These are phyloP conservation scores for Leishmania aethiopica DNA, from an alignment of 208 protist species.

Conservation along the genomic window DNA sequence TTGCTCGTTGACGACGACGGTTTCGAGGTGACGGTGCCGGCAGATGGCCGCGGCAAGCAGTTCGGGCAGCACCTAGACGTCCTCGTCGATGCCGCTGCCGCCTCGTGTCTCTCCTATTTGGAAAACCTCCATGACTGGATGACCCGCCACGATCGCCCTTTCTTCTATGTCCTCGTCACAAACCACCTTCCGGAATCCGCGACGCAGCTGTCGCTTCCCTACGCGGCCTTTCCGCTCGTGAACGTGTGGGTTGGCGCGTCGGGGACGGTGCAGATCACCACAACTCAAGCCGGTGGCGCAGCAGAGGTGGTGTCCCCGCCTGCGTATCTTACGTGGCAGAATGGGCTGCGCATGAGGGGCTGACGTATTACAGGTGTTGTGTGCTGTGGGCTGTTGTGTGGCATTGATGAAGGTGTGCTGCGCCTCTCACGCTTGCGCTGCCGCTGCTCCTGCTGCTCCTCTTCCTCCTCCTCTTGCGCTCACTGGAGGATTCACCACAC, in stretches of 20 bases:
- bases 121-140: conserved; percentile 50
- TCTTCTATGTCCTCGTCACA: conserved; percentile 56
- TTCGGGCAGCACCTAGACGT: conserved; percentile 7
- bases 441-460: background rate
- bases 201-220: conserved; percentile 37
- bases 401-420: background rate
- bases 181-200: conserved; percentile 33
- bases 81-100: conserved; percentile 10
- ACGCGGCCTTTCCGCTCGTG: conserved; percentile 56
- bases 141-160: conserved; percentile 8
- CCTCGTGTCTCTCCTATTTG: conserved; percentile 38
- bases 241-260: conserved; percentile 41
- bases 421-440: background rate
- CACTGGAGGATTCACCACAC: background rate
- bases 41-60: conserved; percentile 4
- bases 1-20: conserved; percentile 64
- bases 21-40: conserved; percentile 26
- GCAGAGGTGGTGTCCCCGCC: conserved; percentile 11
- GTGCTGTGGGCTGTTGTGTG: background rate
- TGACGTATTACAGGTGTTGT: background rate
- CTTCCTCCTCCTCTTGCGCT: background rate
- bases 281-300: conserved; percentile 24
- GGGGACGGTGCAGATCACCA: conserved; percentile 46
- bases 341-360: conserved; percentile 32
- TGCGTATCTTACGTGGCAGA: conserved; percentile 36